phyloP scores from a whole-genome alignment of 805 yeast species.

The Blastobotrys mokoenaii region DNA sequence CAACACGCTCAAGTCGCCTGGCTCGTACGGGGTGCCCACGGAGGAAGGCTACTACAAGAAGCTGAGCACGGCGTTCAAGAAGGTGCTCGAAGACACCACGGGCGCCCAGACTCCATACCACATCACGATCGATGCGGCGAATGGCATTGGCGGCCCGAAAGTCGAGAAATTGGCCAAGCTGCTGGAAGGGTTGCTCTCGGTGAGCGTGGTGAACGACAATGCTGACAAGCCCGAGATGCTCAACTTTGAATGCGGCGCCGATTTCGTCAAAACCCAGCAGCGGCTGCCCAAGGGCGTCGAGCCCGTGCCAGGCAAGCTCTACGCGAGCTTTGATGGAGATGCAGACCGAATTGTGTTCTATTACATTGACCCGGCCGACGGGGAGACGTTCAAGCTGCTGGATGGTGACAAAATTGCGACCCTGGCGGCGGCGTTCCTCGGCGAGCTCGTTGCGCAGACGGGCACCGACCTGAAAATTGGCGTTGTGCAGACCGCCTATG shows the following conservation, averaged over 20 bases:
- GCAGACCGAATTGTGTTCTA: slow-evolving; percentile 90
- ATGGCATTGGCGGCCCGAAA: slow-evolving; percentile 93
- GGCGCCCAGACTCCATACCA: slow-evolving; percentile 27
- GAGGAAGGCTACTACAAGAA: slow-evolving; percentile 66
- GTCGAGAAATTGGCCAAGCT: slow-evolving; percentile 39
- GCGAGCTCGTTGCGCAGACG: slow-evolving; percentile 40
- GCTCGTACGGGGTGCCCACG: slow-evolving; percentile 49
- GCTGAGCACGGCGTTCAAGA: slow-evolving; percentile 44
- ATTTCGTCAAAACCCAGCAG: slow-evolving; percentile 87
- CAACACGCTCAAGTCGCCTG: slow-evolving; percentile 43
- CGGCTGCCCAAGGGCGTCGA: slow-evolving; percentile 54
- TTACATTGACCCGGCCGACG: slow-evolving; percentile 28
- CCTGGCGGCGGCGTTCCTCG: slow-evolving; percentile 59
- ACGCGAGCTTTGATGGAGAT: slow-evolving; percentile 91
- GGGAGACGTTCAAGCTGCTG: slow-evolving; percentile 32
- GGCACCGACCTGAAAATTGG: slow-evolving; percentile 45
- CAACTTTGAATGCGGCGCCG: slow-evolving; percentile 88
- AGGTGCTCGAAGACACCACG: slow-evolving; percentile 29
- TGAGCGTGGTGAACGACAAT: slow-evolving; percentile 42
- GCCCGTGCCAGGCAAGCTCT: slow-evolving; percentile 38
- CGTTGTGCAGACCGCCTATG: slow-evolving; percentile 95
- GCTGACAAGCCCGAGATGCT: slow-evolving; percentile 47
- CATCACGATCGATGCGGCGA: slow-evolving; percentile 81
- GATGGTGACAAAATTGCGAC: slow-evolving; percentile 96
- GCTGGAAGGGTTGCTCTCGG: slow-evolving; percentile 35